These are phyloP conservation scores for Secale cereale DNA, from an alignment of 176 grass and related monocot species.

Conservation along the genomic window DNA sequence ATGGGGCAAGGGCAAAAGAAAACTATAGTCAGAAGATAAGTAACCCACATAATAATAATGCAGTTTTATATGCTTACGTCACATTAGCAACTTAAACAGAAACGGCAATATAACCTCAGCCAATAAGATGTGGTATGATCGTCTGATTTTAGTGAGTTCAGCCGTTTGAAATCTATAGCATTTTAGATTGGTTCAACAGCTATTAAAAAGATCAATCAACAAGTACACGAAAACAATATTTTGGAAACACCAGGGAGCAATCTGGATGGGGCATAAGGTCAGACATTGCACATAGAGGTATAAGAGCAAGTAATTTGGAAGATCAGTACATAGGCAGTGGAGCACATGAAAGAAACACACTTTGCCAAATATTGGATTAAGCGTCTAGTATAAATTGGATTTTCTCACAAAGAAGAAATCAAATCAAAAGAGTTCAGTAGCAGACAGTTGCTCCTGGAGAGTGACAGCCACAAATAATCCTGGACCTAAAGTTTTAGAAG, in stretches of 20 bases:
- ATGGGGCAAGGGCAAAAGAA: not conserved
- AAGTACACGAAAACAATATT: not conserved
- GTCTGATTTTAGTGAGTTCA: not conserved
- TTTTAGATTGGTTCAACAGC: not conserved
- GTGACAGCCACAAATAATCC: not conserved
- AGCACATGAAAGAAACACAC: not conserved
- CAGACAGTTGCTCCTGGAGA: not conserved
- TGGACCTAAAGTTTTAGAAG: not conserved
- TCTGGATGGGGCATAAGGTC: not conserved
- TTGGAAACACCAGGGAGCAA: not conserved
- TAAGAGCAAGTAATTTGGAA: not conserved
- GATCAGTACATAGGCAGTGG: not conserved
- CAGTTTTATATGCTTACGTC: too few relatives aligned
- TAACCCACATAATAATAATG: not conserved
- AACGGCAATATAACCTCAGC: not conserved
- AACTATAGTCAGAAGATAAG: not conserved
- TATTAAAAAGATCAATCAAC: not conserved
- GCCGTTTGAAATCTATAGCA: not conserved
- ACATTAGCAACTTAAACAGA: not conserved
- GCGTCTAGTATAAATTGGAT: not conserved
- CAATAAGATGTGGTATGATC: not conserved
- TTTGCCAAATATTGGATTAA: not conserved
- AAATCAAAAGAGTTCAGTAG: not conserved
- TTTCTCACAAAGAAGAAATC: not conserved
- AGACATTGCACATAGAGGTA: not conserved